A percentile compares a stretch with the other conserved stretches of the same genome.
Evolutionary conservation across 768 basidiomycete genomes (phyloP).

Genomic region (Panus rudis): DNA sequence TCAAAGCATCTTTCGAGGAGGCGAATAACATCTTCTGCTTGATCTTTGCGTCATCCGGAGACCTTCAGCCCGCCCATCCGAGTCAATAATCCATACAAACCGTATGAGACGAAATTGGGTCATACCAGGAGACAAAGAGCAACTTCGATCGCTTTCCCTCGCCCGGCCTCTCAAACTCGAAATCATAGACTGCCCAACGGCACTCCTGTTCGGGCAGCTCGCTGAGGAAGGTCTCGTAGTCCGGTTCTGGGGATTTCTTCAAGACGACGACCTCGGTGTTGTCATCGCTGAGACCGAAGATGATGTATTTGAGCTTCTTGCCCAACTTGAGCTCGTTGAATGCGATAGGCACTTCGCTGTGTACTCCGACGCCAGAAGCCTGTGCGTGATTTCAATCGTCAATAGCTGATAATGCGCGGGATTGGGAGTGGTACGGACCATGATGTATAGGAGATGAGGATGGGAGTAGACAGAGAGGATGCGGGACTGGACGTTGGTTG

Average conservation of each 20-base stretch:
- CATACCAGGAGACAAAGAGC: conserved; percentile 74
- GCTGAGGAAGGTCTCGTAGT: conserved; percentile 68
- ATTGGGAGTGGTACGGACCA: neutral
- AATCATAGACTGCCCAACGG: conserved; percentile 91
- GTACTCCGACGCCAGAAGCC: conserved; percentile 64
- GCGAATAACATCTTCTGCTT: conserved; percentile 93
- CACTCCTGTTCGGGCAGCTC: conserved; percentile 71
- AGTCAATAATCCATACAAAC: neutral
- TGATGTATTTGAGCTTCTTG: conserved; percentile 77
- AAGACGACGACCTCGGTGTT: conserved; percentile 72
- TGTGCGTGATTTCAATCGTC: conserved; percentile 16
- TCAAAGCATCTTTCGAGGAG: conserved; percentile 78
- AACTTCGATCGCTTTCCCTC: conserved; percentile 85
- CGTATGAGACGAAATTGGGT: neutral
- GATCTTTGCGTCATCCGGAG: conserved; percentile 77
- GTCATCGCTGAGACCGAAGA: conserved; percentile 58
- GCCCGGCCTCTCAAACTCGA: conserved; percentile 69
- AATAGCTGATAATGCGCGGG: neutral
- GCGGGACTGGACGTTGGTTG: neutral
- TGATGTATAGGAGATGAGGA: conserved; percentile 1
- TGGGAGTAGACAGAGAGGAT: neutral
- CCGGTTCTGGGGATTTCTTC: conserved; percentile 42
- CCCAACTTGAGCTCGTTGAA: conserved; percentile 71
- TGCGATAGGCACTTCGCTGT: conserved; percentile 46
- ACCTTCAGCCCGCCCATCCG: conserved; percentile 46